Base-by-base conservation (phyloP, 805 yeast genomes). In the Candida coleopterorum region DNA sequence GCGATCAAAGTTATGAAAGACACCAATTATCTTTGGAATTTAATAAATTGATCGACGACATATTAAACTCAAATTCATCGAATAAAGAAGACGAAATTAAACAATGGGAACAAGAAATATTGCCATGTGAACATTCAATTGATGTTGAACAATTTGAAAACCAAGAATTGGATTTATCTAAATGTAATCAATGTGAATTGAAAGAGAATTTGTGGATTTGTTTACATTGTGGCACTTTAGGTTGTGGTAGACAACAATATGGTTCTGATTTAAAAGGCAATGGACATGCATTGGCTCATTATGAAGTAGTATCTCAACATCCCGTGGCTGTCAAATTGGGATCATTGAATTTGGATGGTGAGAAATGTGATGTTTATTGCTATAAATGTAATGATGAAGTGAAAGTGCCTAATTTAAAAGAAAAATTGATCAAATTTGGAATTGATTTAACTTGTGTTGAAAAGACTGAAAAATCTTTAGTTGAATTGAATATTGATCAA, bases 171-270 rank as follows among this genome's bases (percentile, higher is more conserved):
- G 66, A 73, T 23, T 45, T 72, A 5, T 42, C 65, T 0, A 51
- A 72, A 33, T 85, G 94, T 56, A 43, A 48, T 3, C 56, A 55
- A 9, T 85, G 95, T 62, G 84, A 73, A 1, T 64, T 93, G 45
- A 58, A 61, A 21, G 84, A 81, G 45, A 93, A 93, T 54, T 60
- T 93, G 32, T 93, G 99, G 99, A 68, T 93, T 12, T 93, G 99
- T 64, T 61, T 93, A 31, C 74, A 75, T 33, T 93, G 98, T 70
- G 98, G 98, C 2, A 63, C 74, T n/a, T 49, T 88, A 9, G 96
- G 96, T 4, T 93, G 99, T 62, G 99, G 99, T 5, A 69, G 99
- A 45, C 79, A 80, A 22, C 98, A 93, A 58, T 86, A 85, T 53
- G 98, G 97, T 24, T 90, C 94, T 17, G 77, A 84, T 9, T 42